A percentile compares a stretch with the other conserved stretches of the same genome.
phyloP scores from a whole-genome alignment of 352 stramenopile species.

The Globisporangium lucens region DNA sequence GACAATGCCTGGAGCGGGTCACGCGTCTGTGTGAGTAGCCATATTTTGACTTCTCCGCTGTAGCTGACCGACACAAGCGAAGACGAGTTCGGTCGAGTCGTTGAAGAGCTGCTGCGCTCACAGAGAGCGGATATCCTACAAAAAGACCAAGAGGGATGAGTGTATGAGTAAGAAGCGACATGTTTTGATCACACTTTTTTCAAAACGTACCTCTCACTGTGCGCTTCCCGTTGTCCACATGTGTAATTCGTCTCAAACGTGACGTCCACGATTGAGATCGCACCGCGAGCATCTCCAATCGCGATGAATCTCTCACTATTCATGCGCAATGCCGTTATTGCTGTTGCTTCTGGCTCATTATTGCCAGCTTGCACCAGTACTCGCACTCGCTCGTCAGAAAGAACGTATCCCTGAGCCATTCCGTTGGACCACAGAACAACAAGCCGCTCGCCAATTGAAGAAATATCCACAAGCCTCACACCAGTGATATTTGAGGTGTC shows the following conservation, averaged over 20 bases:
- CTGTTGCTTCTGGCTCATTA: conserved; percentile 3
- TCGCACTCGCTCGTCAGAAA: conserved; percentile 28
- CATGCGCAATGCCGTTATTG: conserved; percentile 3
- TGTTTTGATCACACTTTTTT: not conserved
- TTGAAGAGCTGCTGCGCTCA: not conserved
- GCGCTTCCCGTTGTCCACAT: conserved; percentile 10
- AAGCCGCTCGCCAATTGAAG: conserved; percentile 6
- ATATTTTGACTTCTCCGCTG: conserved; percentile 49
- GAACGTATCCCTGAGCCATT: conserved; percentile 26
- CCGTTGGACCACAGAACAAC: conserved; percentile 33
- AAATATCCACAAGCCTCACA: conserved; percentile 13
- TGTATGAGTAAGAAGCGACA: not conserved
- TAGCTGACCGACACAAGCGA: conserved; percentile 31
- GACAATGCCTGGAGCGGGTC: not conserved
- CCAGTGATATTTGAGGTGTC: not conserved
- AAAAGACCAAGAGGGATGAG: not conserved
- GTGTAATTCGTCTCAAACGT: conserved; percentile 1
- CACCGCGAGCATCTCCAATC: conserved; percentile 10
- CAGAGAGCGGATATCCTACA: conserved; percentile 15
- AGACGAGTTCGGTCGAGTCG: not conserved
- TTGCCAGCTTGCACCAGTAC: conserved; percentile 22
- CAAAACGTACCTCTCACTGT: conserved; percentile 11
- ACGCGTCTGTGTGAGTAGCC: conserved; percentile 20
- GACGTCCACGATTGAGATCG: conserved; percentile 9
- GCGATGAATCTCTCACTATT: conserved; percentile 8